These are phyloP conservation scores for Diaporthe sp. DNA, from an alignment of 2,329 filamentous ascomycete species.

Conservation along the genomic window DNA sequence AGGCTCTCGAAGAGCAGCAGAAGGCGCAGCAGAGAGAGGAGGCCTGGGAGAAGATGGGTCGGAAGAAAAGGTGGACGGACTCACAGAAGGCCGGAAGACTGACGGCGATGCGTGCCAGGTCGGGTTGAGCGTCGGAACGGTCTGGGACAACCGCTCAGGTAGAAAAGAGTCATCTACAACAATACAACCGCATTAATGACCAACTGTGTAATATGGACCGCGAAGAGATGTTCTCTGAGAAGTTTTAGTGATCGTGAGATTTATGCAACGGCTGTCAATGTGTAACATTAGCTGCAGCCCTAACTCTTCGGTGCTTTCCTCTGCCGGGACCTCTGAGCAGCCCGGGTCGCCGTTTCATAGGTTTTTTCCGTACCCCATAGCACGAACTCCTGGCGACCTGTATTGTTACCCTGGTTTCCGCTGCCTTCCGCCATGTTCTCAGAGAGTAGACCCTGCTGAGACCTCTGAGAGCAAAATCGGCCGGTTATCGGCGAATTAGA, in stretches of 20 bases:
- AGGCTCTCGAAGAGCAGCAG: background rate
- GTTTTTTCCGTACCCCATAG: accelerated
- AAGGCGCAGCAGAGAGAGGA: background rate
- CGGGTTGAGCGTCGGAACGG: background rate
- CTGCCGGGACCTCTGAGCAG: no score
- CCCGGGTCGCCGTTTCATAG: no score
- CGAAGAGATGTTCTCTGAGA: background rate
- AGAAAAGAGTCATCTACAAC: no score
- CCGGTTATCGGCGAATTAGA: background rate
- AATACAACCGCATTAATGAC: background rate
- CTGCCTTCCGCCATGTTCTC: background rate
- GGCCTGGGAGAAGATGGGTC: background rate
- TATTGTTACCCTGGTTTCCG: background rate
- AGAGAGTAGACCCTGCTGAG: no score
- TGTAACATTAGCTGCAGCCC: no score
- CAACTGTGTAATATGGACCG: no score
- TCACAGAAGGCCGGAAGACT: background rate
- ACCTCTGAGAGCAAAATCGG: background rate
- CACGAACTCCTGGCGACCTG: background rate
- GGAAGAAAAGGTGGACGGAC: background rate
- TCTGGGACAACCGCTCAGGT: background rate
- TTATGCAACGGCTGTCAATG: background rate
- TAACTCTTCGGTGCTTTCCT: no score
- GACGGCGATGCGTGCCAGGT: background rate
- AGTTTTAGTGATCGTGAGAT: background rate